Conservation (phyloP, 495 filamentous ascomycete genomes). For the Talaromyces trachyspermus region DNA sequence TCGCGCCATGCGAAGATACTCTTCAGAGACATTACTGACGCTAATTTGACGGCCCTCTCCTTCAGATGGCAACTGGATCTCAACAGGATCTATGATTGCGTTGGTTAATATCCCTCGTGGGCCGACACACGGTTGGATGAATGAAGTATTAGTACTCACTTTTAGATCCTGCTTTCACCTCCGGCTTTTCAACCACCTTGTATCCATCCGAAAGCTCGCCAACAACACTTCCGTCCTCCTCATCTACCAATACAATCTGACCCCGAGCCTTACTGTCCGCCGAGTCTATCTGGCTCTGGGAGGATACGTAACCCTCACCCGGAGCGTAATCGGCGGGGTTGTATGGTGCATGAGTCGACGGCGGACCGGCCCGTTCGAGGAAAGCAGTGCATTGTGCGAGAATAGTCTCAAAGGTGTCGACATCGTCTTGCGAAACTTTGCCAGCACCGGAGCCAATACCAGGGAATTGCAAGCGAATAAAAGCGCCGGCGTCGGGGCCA, state of each 20-base stretch:
- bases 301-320: slow-evolving; percentile 64
- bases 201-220: slow-evolving; percentile 83
- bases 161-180: slow-evolving; percentile 76
- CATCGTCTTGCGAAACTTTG: slow-evolving; percentile 75
- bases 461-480: slow-evolving; percentile 86
- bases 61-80: slow-evolving; percentile 74
- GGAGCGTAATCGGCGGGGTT: slow-evolving; percentile 74
- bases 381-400: slow-evolving; percentile 93
- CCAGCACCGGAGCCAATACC: slow-evolving; percentile 52
- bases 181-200: slow-evolving; percentile 65
- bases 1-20: slow-evolving; percentile 71
- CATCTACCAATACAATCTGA: slow-evolving; percentile 88
- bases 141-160: slow-evolving; percentile 43
- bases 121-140: not conserved
- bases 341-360: slow-evolving; percentile 50
- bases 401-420: slow-evolving; percentile 95
- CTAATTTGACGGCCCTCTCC: slow-evolving; percentile 61
- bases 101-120: not conserved
- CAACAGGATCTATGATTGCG: slow-evolving; percentile 65
- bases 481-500: slow-evolving; percentile 76
- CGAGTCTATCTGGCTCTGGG: slow-evolving; percentile 15
- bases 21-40: slow-evolving; percentile 67
- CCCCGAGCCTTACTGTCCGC: slow-evolving; percentile 48
- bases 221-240: slow-evolving; percentile 91
- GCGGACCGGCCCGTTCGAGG: slow-evolving; percentile 64